Base-by-base conservation (phyloP, 2,329 filamentous ascomycete species). In the Trichoderma aggressivum region DNA sequence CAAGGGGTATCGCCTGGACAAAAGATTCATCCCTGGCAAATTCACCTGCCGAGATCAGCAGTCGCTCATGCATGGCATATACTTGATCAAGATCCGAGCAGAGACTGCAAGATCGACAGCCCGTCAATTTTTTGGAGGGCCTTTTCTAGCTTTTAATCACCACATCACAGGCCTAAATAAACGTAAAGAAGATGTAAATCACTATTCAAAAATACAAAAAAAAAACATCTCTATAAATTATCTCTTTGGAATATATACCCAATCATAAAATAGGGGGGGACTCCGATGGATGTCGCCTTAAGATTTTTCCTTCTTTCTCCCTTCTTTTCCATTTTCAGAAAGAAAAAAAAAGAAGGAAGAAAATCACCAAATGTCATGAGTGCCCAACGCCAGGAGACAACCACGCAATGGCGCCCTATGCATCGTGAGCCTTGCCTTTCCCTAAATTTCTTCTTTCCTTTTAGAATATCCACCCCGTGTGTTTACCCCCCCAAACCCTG, bases 371-470 rank as follows among this genome's bases (percentile, higher is more conserved):
- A 70, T 63, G 61, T 66, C 26, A 70, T 55, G 71, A 55, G 62
- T 59, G 70, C 61, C 72, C 72, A 74, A 74, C 73, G 72, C 73
- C 72, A 66, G 36, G 68, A 59, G 66, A 67, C 60, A 62, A 56
- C 73, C 73, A 55, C 60, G 28, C 70, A 64, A 67, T 60, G 66
- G 70, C 71, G 53, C 65, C 69, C 55, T 61, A 72, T 71, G 65
- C 64, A 65, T 73, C 43, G 60, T 69, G 70, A 64, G 50, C 70
- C 43, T 58, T 56, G 43, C 70, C 66, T 64, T 72, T 70, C 65
- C 70, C 65, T 39, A 59, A 59, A 32, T 62, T 56, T 43, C 70
- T 68, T 58, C 32, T 50, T 71, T 71, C 34, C 63, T 28, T 61
- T 71, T 71, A 55, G 39, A 24, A 68, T 32, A 47, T 30, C 63